A percentile compares a stretch with the other conserved stretches of the same genome.
Evolutionary conservation across 208 protist species (phyloP).

Genomic region (Zelonia costaricensis): DNA sequence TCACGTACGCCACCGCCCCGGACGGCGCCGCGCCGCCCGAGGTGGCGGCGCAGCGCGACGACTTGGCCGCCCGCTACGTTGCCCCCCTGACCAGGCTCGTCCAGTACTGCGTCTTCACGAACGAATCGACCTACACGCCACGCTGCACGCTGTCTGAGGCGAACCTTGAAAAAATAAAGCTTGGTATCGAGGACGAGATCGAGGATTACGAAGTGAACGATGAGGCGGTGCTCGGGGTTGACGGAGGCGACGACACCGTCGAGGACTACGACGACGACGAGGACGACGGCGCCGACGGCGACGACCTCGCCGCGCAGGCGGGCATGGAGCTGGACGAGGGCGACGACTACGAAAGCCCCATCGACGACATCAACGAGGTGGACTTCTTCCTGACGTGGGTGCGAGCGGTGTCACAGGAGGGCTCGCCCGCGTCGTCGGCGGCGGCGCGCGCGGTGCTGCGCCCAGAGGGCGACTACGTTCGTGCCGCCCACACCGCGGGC

Average conservation of each 20-base stretch:
- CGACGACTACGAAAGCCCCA: slow-evolving; percentile 86
- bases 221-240: slow-evolving; percentile 43
- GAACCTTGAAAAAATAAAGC: slow-evolving; percentile 54
- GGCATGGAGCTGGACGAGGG: slow-evolving; percentile 62
- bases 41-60: slow-evolving; percentile 12
- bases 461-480: slow-evolving; percentile 42
- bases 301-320: slow-evolving; percentile 13
- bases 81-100: slow-evolving; percentile 47
- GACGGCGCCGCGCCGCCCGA: slow-evolving; percentile 4
- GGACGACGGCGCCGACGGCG: slow-evolving; percentile 36
- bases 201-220: slow-evolving; percentile 56
- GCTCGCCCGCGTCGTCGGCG: slow-evolving; percentile 22
- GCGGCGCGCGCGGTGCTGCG: slow-evolving; percentile 23
- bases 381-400: slow-evolving; percentile 46
- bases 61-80: slow-evolving; percentile 44
- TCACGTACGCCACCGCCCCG: slow-evolving; percentile 26
- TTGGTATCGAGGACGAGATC: slow-evolving; percentile 41
- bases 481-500: slow-evolving; percentile 40
- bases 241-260: slow-evolving; percentile 38
- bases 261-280: slow-evolving; percentile 40
- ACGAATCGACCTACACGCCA: slow-evolving; percentile 49
- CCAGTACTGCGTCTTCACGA: slow-evolving; percentile 83
- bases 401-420: slow-evolving; percentile 20
- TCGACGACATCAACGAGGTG: slow-evolving; percentile 88
- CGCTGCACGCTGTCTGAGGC: slow-evolving; percentile 63